A percentile compares a stretch with the other conserved stretches of the same genome.
phyloP scores from a whole-genome alignment of 2,329 filamentous ascomycete species.

The Fusarium miscanthi region DNA sequence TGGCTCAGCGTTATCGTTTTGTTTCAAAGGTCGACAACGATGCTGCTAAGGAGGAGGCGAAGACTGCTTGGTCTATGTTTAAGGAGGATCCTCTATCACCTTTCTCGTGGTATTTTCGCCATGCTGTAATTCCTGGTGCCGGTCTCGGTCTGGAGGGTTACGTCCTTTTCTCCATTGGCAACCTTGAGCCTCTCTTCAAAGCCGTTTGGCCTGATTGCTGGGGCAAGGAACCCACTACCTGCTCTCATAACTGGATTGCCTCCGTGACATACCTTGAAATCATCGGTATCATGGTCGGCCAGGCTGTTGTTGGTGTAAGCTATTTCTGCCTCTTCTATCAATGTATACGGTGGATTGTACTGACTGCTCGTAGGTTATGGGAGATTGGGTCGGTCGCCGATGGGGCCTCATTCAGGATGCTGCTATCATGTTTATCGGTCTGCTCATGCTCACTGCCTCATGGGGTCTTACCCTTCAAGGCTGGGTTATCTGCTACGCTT shows the following conservation, averaged over 20 bases:
- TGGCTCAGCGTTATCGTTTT: conserved; percentile 77
- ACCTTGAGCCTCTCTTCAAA: conserved; percentile 84
- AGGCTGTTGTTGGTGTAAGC: conserved; percentile 84
- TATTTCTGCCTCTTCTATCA: conserved; percentile 17
- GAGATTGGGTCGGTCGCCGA: conserved; percentile 85
- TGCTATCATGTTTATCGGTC: conserved; percentile 89
- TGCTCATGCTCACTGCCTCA: conserved; percentile 89
- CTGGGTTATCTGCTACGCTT: conserved; percentile 97
- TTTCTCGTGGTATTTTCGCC: conserved; percentile 86
- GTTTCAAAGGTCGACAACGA: conserved; percentile 77
- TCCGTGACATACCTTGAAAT: conserved; percentile 93
- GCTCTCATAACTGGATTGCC: conserved; percentile 82
- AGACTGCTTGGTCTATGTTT: conserved; percentile 78
- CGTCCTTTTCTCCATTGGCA: conserved; percentile 96
- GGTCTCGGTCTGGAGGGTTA: conserved; percentile 95
- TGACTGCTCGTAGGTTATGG: conserved; percentile 59
- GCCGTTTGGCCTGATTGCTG: conserved; percentile 84
- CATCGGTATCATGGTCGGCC: conserved; percentile 92
- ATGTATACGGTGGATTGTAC: not conserved
- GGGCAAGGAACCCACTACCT: conserved; percentile 69
- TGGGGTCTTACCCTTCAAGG: conserved; percentile 90
- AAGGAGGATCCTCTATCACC: conserved; percentile 89
- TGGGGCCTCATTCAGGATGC: conserved; percentile 98
- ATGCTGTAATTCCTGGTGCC: conserved; percentile 91
- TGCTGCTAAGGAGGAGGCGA: conserved; percentile 76